Conservation (phyloP, 306 rosid genomes). For the Adenanthera pavonina region DNA sequence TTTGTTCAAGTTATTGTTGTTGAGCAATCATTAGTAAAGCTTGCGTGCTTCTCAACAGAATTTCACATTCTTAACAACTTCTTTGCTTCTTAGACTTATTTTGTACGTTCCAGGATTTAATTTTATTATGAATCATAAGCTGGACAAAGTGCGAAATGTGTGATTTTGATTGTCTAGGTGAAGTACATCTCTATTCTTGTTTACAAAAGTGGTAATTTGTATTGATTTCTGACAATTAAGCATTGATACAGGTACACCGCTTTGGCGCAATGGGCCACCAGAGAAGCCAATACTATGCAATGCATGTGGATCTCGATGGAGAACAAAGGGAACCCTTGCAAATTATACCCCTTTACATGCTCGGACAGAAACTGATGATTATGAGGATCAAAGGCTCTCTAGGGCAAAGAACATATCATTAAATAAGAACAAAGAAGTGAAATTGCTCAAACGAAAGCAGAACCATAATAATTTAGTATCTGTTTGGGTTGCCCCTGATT, state of each 20-base stretch:
- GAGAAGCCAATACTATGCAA: conserved; percentile 98
- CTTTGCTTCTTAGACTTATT: not conserved
- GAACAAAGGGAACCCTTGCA: conserved; percentile 98
- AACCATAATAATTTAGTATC: conserved; percentile 54
- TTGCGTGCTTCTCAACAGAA: not conserved
- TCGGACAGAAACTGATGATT: conserved; percentile 74
- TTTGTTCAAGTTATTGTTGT: not conserved
- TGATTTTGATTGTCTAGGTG: conserved; percentile 15
- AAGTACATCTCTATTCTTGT: conserved; percentile 33
- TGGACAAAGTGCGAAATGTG: conserved; percentile 24
- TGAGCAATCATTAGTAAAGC: conserved; percentile 1
- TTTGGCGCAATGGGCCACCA: conserved; percentile 99
- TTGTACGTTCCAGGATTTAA: not conserved
- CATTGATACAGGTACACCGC: conserved; percentile 89
- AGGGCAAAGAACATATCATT: conserved; percentile 74
- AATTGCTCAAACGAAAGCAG: conserved; percentile 75
- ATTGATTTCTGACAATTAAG: conserved; percentile 47
- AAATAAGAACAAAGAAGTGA: conserved; percentile 82
- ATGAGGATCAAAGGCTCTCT: conserved; percentile 72
- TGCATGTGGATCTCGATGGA: conserved; percentile 99
- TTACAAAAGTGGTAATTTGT: conserved; percentile 23
- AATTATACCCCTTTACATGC: conserved; percentile 98
- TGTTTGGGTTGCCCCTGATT: conserved; percentile 60
- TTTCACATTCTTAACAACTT: not conserved
- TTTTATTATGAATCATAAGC: not conserved